These are phyloP conservation scores for Spergularia bocconei DNA, from an alignment of 148 eudicot species.

Conservation along the genomic window DNA sequence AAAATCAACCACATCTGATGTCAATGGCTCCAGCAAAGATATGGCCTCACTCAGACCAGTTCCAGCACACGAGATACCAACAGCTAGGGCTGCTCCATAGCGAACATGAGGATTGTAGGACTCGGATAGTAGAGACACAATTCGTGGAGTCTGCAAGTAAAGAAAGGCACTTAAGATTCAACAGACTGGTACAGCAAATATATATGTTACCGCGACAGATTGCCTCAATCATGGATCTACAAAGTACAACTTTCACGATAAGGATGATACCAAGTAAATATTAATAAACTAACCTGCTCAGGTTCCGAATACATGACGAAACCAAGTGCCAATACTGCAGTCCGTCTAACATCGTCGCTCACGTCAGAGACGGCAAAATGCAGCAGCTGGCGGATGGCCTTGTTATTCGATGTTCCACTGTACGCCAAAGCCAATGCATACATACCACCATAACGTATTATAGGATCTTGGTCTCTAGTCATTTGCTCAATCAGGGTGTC, in stretches of 20 bases:
- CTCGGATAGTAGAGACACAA: slow-evolving; percentile 83
- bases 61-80: slow-evolving; percentile 97
- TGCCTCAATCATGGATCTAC: neutral
- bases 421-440: slow-evolving; percentile 97
- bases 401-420: slow-evolving; percentile 92
- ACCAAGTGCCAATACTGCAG: slow-evolving; percentile 97
- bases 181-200: neutral
- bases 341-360: slow-evolving; percentile 94
- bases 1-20: slow-evolving; percentile 96
- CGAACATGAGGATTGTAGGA: slow-evolving; percentile 99
- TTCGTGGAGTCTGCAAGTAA: slow-evolving; percentile 81
- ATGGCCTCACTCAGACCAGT: slow-evolving; percentile 96
- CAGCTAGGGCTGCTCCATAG: slow-evolving; percentile 97
- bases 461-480: slow-evolving; percentile 99
- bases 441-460: slow-evolving; percentile 96
- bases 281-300: slow-evolving; percentile 70
- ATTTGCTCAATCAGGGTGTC: slow-evolving; percentile 92
- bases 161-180: slow-evolving; percentile 1
- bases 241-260: neutral
- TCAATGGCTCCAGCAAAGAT: slow-evolving; percentile 91
- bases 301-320: slow-evolving; percentile 93
- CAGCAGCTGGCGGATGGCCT: slow-evolving; percentile 95
- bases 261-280: neutral
- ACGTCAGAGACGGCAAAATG: slow-evolving; percentile 99
- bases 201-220: neutral